phyloP scores from a whole-genome alignment of 352 stramenopile species.

The Elongisporangium prolatum region DNA sequence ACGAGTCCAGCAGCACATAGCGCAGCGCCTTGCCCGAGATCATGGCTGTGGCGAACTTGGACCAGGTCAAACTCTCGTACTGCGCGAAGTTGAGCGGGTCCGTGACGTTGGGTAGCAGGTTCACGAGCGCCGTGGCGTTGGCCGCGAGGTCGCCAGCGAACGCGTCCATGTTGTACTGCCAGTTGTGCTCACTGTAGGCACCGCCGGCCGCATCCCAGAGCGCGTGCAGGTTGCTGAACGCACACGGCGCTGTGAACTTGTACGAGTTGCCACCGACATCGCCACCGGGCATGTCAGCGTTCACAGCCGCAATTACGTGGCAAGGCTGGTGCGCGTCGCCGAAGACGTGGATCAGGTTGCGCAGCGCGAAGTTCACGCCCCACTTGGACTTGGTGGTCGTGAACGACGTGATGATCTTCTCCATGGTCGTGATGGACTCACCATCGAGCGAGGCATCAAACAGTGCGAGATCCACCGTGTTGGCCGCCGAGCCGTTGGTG shows the following conservation, averaged over 20 bases:
- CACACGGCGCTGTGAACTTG: conserved; percentile 40
- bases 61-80: conserved; percentile 34
- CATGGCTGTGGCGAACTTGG: conserved; percentile 27
- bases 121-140: conserved; percentile 45
- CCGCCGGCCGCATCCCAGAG: conserved; percentile 63
- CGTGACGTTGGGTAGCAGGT: conserved; percentile 19
- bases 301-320: conserved; percentile 46
- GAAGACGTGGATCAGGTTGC: conserved; percentile 71
- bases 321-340: conserved; percentile 59
- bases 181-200: conserved; percentile 48
- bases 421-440: conserved; percentile 33
- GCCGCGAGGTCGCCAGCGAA: conserved; percentile 18
- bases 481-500: conserved; percentile 21
- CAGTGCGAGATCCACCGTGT: conserved; percentile 25
- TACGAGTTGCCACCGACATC: conserved; percentile 61
- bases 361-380: conserved; percentile 51
- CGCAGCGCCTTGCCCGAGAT: conserved; percentile 20
- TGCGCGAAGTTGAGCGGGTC: conserved; percentile 37
- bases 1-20: conserved; percentile 38
- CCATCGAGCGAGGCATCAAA: conserved; percentile 55
- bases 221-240: conserved; percentile 56
- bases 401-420: conserved; percentile 45
- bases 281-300: conserved; percentile 33
- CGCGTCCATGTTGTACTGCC: conserved; percentile 23
- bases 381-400: conserved; percentile 58